These are phyloP conservation scores for Elymus sibiricus DNA, from an alignment of 176 grass and related monocot species.

Conservation along the genomic window DNA sequence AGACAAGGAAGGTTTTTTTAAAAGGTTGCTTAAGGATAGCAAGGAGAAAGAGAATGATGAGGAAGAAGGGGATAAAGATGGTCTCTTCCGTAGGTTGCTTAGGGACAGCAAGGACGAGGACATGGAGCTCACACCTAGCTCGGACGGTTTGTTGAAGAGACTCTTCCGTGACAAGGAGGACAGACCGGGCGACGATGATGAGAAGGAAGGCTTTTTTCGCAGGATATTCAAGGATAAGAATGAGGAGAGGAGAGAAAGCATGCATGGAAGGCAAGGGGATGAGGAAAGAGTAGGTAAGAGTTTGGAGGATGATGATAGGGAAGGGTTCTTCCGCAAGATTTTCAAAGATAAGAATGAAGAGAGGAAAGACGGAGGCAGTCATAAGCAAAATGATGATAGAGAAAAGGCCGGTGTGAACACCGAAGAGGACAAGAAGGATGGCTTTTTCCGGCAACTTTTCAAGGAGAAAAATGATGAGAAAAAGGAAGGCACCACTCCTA, in stretches of 20 bases:
- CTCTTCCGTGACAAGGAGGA: constrained; percentile 73
- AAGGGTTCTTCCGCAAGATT: constrained; percentile 80
- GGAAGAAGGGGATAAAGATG: constrained; percentile 61
- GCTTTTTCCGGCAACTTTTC: constrained; percentile 68
- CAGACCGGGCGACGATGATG: constrained; percentile 63
- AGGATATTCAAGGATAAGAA: constrained; percentile 94
- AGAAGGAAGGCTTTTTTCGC: constrained; percentile 82
- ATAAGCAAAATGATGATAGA: constrained; percentile 37
- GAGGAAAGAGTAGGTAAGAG: constrained; percentile 53
- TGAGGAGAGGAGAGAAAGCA: constrained; percentile 70
- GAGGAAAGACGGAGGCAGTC: constrained; percentile 37
- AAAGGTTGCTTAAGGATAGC: constrained; percentile 70
- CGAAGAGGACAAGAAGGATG: constrained; percentile 67
- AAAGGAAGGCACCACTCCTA: constrained; percentile 47
- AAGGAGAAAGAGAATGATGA: constrained; percentile 59
- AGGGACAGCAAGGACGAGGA: constrained; percentile 77
- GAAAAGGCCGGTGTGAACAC: constrained; percentile 24
- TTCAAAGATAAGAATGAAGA: constrained; percentile 81
- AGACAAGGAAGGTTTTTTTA: constrained; percentile 80
- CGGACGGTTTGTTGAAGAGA: constrained; percentile 66
- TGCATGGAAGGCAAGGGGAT: constrained; percentile 41
- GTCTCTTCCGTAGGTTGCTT: constrained; percentile 58
- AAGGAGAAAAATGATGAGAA: constrained; percentile 92
- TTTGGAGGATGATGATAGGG: constrained; percentile 76
- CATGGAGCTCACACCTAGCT: constrained; percentile 48